These are phyloP conservation scores for Colletotrichum theobromicola DNA, from an alignment of 2,329 filamentous ascomycete species.

Conservation along the genomic window DNA sequence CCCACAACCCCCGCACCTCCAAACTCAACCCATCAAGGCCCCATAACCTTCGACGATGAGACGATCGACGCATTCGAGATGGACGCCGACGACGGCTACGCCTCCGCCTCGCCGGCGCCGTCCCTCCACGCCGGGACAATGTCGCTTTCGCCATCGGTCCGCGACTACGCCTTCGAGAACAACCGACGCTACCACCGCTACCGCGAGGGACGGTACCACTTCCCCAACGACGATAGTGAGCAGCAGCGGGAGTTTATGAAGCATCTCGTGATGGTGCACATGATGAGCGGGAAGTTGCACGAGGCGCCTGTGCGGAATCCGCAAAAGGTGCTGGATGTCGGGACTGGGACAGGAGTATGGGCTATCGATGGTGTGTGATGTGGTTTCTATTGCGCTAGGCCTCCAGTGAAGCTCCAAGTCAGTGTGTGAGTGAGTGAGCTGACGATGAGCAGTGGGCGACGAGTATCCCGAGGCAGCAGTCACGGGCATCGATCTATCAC, in stretches of 20 bases:
- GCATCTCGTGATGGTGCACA: constrained; percentile 37
- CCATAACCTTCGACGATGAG: background rate
- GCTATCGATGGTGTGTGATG: constrained; percentile 58
- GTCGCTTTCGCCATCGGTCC: constrained; percentile 38
- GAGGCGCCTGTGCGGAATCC: constrained; percentile 48
- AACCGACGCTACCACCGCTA: constrained; percentile 47
- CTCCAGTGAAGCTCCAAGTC: rapidly evolving
- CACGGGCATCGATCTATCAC: constrained; percentile 70
- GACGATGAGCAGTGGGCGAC: constrained; percentile 62
- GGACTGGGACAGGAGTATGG: constrained; percentile 60
- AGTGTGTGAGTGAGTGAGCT: background rate
- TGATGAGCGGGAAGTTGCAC: constrained; percentile 42
- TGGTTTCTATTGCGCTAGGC: background rate
- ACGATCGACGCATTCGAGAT: background rate
- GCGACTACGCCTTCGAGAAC: constrained; percentile 46
- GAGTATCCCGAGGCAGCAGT: constrained; percentile 63
- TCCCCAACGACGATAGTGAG: constrained; percentile 49
- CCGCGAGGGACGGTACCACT: constrained; percentile 45
- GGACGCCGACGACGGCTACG: constrained; percentile 14
- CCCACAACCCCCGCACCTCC: background rate
- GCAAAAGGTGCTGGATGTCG: constrained; percentile 45
- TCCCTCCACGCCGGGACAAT: constrained; percentile 23
- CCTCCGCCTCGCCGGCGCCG: constrained; percentile 22
- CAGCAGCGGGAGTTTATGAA: constrained; percentile 46
- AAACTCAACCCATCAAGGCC: background rate